These are phyloP conservation scores for Populus pruinosa DNA, from an alignment of 345 rosid species.

Conservation along the genomic window DNA sequence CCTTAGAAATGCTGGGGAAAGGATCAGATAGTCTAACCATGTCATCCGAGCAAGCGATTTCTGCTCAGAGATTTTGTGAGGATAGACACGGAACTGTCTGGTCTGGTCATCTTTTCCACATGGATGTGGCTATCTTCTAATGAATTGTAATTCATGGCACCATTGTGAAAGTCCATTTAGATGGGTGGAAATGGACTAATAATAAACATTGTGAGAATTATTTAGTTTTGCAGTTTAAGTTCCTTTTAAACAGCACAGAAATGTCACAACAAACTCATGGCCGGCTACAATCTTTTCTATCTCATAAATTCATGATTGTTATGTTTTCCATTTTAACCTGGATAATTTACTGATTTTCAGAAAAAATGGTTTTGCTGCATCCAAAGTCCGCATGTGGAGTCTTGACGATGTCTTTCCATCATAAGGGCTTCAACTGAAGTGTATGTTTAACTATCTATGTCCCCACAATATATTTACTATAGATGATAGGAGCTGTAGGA, in stretches of 20 bases:
- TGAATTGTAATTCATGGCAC: neutral
- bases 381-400: conserved; percentile 57
- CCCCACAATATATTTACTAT: conserved; percentile 37
- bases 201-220: neutral
- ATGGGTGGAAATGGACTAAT: neutral
- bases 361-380: conserved; percentile 96
- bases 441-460: conserved; percentile 33
- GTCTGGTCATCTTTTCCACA: neutral
- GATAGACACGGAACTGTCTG: neutral
- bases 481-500: conserved; percentile 45
- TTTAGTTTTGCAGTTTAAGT: neutral
- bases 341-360: conserved; percentile 39
- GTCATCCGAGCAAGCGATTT: neutral
- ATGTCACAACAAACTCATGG: neutral
- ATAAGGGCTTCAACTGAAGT: conserved; percentile 30
- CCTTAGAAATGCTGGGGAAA: neutral
- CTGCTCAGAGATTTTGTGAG: neutral
- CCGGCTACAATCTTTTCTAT: neutral
- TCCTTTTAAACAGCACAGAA: neutral
- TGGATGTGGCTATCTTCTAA: neutral
- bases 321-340: conserved; percentile 5
- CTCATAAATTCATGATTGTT: neutral
- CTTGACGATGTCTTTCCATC: conserved; percentile 41
- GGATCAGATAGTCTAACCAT: neutral
- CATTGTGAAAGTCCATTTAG: neutral